These are phyloP conservation scores for Crithidia thermophila DNA, from an alignment of 208 protist genomes.

Conservation along the genomic window DNA sequence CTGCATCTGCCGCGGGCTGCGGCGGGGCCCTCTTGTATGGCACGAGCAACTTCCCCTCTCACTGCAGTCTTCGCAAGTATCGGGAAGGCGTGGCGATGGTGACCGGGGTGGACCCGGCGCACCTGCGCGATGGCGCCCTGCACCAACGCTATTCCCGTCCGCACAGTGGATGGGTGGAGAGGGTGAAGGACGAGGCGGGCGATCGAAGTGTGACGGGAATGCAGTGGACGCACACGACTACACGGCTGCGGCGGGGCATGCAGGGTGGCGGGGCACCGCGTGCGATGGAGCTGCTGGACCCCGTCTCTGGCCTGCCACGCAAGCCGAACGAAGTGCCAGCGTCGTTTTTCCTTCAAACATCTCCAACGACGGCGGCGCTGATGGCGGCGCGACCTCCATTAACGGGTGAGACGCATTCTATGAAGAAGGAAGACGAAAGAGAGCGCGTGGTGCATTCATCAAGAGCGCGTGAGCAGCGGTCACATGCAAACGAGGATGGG, in stretches of 20 bases:
- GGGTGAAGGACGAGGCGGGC: neutral
- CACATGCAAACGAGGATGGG: no score
- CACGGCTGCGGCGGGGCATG: slow-evolving; percentile 8
- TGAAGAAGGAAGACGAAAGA: neutral
- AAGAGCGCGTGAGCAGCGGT: no score
- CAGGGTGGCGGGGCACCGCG: slow-evolving; percentile 3
- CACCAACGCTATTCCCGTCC: slow-evolving; percentile 14
- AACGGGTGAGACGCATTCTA: no score
- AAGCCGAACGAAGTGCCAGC: slow-evolving; percentile 32
- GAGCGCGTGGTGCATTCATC: neutral
- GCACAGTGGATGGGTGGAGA: slow-evolving; percentile 7
- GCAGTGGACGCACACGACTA: neutral
- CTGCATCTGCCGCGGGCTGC: neutral
- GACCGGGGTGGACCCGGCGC: slow-evolving; percentile 25
- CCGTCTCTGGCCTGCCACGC: slow-evolving; percentile 12
- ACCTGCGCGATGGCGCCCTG: slow-evolving; percentile 12
- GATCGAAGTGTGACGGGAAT: neutral
- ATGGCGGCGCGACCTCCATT: no score
- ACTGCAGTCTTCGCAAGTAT: slow-evolving; percentile 9
- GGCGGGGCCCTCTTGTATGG: slow-evolving; percentile 1
- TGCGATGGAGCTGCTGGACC: slow-evolving; percentile 19
- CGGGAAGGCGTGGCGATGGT: slow-evolving; percentile 10
- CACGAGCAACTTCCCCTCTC: slow-evolving; percentile 6
- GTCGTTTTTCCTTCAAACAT: no score
- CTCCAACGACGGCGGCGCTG: no score